Evolutionary conservation across 495 filamentous ascomycete species (phyloP).

Genomic region (Aspergillus conjunctus): DNA sequence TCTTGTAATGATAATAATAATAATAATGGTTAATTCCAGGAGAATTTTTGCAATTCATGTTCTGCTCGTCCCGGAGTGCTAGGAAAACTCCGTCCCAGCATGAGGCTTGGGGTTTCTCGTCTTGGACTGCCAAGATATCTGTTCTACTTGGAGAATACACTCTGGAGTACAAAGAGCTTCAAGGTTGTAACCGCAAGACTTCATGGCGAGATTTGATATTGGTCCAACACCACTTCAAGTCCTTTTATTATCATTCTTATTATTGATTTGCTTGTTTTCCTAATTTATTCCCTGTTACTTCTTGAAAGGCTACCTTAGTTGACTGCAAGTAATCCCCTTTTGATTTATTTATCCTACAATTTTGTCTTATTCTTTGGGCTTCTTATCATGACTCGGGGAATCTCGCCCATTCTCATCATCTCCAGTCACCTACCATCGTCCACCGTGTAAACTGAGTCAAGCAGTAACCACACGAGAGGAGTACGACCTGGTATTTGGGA

Average conservation of each 20-base stretch:
- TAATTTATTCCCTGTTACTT: background rate
- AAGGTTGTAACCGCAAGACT: too few species aligned
- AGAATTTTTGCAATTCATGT: background rate
- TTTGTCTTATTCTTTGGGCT: too few species aligned
- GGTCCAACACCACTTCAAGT: background rate
- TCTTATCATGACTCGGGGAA: constrained; percentile 5
- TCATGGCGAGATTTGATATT: too few species aligned
- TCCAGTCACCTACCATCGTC: background rate
- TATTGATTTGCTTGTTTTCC: background rate
- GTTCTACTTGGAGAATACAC: too few species aligned
- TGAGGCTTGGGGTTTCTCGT: too few species aligned
- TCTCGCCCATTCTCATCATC: background rate
- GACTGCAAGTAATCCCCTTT: background rate
- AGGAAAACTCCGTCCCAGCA: too few species aligned
- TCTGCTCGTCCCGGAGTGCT: too few species aligned
- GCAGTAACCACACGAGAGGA: background rate
- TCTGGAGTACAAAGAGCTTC: too few species aligned
- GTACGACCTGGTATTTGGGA: background rate
- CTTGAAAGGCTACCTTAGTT: background rate
- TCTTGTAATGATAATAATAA: too few species aligned
- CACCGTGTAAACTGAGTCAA: constrained; percentile 1
- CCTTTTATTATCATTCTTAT: background rate
- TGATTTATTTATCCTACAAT: too few species aligned
- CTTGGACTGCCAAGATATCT: too few species aligned
- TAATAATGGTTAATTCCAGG: too few species aligned